Evolutionary conservation across 768 basidiomycete species (phyloP), one percentile per base, ranked within the genome.

Genomic region (Coprinopsis cinerea): DNA sequence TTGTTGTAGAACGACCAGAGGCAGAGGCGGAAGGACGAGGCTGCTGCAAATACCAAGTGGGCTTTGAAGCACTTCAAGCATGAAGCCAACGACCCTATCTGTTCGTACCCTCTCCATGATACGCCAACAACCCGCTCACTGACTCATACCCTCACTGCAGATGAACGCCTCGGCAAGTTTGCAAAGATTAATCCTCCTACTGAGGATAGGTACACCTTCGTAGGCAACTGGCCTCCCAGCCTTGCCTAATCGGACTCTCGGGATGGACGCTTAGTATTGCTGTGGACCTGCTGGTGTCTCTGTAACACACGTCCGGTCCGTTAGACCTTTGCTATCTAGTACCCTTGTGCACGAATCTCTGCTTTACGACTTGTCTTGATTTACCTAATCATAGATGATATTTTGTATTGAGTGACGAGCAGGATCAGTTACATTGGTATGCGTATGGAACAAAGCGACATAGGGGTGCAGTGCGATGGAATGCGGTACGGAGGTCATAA

Each of bases 1-100:
- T 42, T 34, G 46, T 23, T 58, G 26, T 55, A 95, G 92, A 96
- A 95, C 56, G 88, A 93, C 27, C 92, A 96, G 69, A 77, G 95
- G 49, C 91, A 95, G 67, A 76, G 79, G 66, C 74, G 95, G 53
- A 85, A 82, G 59, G 89, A 93, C 54, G 95, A 98, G 64, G 57
- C 60, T 6, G 81, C 85, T 0, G 82, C 75, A n/a, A 83, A 81
- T 1, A 81, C 75, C 9, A 70, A 75, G 0, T 95, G 92, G 91
- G 60, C 75, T 51, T 65, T 90, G 53, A 85, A 82, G 64, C 87
- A 92, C 59, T 98, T 97, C 60, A 68, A 67, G 27, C 77, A 80
- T 56, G 68, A 85, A 24, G 82, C 82, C 9, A 74, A 69, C 34
- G 91, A 96, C 61, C 75, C 84, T 13, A 69, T 78, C 22, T 96